Base-by-base conservation (phyloP, 352 stramenopile species). In the Phytophthora capsici region DNA sequence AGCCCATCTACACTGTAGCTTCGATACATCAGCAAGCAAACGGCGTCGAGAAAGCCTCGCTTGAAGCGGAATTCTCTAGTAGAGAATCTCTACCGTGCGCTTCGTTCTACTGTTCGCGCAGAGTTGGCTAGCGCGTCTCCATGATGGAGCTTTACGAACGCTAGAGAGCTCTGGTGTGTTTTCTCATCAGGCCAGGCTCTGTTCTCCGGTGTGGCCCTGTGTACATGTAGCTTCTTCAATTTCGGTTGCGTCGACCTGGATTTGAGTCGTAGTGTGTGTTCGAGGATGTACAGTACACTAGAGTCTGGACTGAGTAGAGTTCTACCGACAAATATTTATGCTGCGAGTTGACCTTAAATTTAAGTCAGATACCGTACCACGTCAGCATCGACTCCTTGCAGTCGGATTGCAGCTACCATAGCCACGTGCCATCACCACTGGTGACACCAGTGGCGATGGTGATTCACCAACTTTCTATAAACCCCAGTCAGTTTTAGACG, bases 341-440 rank as follows among this genome's bases (percentile, higher is more conserved):
- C 45, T 28, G 40, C 48, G 38, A 60, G 12, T 62, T 61, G 49
- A 49, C 58, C 43, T 62, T 66, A 40, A 66, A 61, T 3, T 34
- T 4, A 34, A 25, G 16, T 45, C 36, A n/a, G n/a, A n/a, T n/a
- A n/a, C n/a, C n/a, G n/a, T n/a, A n/a, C n/a, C n/a, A 12, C 9
- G 28, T 34, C 28, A 14, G 14, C 28, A 14, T 34, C 28, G 28
- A 34, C 36, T 20, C 4, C 2, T 28, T 3, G 0, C 25, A 28
- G 25, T 34, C 28, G 28, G 8, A 34, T 34, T 34, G 28, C 12
- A 14, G 28, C 7, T 34, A 34, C n/a, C n/a, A n/a, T n/a, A n/a
- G n/a, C n/a, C 34, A 13, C 34, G 34, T 28, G 25, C 25, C 25
- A 28, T 28, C 25, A 4, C 7, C 25, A 4, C 25, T 8, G 25